Evolutionary conservation across 805 yeast species (phyloP), one percentile per base, ranked within the genome.

Genomic region (Monosporozyma aquatica): DNA sequence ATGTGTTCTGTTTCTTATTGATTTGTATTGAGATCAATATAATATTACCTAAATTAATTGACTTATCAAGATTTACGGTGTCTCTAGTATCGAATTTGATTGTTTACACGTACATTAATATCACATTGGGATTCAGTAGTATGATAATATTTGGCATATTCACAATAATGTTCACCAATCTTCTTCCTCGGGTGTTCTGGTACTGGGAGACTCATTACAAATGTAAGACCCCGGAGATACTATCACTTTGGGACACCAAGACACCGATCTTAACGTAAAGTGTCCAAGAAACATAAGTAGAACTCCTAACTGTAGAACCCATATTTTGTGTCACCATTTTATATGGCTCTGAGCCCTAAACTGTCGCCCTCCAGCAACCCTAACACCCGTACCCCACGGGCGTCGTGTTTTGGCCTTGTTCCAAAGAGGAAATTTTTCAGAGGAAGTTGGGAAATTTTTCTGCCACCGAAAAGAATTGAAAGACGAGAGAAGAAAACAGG

Each of bases 1-100:
- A 80, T 18, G 98, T 87, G 6, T 89, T 89, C 58, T 79, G 87
- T 50, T 92, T 90, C 56, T 74, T 89, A 33, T 68, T 87, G 34
- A 78, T 54, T 8, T 56, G 62, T 46, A 54, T 61, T 6, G 61
- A 61, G 36, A 39, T 61, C 6, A 60, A 59, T 37, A 52, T 62
- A 6, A 46, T 62, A 1, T 43, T 61, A 14, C 67, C 67, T 8
- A 48, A 48, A 26, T 43, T 49, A 41, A 42, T 52, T 6, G 44
- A 47, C 23, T 41, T 50, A 17, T 47, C 51, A 2, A 51, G 48
- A 22, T 29, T 40, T 10, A 36, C 47, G 20, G 38, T 53, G 11
- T 49, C 55, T 5, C 22, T 47, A 9, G 40, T 46, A 11, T 47
- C 58, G 11, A 53, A 56, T 43, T 20, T 50, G 6, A 42, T 56